These are phyloP conservation scores for Penicillium cataractarum DNA, from an alignment of 495 filamentous ascomycete genomes.

Conservation along the genomic window DNA sequence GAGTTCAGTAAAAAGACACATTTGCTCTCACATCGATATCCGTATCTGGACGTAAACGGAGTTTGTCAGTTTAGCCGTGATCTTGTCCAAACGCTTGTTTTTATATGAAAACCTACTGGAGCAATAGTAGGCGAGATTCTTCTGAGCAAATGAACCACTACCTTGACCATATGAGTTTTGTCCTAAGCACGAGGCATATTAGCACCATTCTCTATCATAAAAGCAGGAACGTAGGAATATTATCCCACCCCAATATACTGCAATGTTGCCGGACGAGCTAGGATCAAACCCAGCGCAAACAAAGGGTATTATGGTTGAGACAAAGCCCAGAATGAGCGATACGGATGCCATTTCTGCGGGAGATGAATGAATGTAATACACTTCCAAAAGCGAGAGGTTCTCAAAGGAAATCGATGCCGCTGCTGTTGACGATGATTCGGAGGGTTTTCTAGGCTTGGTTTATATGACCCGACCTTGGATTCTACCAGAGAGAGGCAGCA, in stretches of 20 bases:
- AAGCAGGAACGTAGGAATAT: no score
- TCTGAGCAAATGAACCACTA: not conserved
- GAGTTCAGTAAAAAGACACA: not conserved
- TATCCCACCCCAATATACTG: conserved; percentile 1
- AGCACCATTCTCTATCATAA: not conserved
- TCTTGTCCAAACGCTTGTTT: not conserved
- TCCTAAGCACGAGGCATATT: not conserved
- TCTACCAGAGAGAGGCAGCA: not conserved
- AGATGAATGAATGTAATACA: not conserved
- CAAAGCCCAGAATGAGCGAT: not conserved
- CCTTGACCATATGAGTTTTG: conserved; percentile 2
- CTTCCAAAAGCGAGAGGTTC: not conserved
- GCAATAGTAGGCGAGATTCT: conserved; percentile 1
- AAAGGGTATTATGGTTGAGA: not conserved
- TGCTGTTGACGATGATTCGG: not conserved
- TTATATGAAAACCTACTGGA: not conserved
- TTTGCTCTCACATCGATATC: not conserved
- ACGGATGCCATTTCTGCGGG: no score
- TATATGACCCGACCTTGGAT: not conserved
- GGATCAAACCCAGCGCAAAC: conserved; percentile 3
- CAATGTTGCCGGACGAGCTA: not conserved
- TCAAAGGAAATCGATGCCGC: not conserved
- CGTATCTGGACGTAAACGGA: not conserved
- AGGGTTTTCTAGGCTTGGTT: not conserved
- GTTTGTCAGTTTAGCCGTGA: not conserved